Evolutionary conservation across 306 rosid genomes (phyloP).

Genomic region (Medicago truncatula): MtrunA17r5.0-ANR NC_053045.1:60241001-60241500

Average conservation of each 20-base stretch:
- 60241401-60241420: slow-evolving; percentile 49
- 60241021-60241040: slow-evolving; percentile 18
- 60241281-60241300: slow-evolving; percentile 16
- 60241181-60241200: slow-evolving; percentile 71
- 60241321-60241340: slow-evolving; percentile 61
- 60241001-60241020: neutral
- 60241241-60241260: slow-evolving; percentile 59
- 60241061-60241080: slow-evolving; percentile 45
- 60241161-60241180: slow-evolving; percentile 52
- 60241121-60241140: slow-evolving; percentile 53
- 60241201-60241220: slow-evolving; percentile 59
- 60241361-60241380: slow-evolving; percentile 43
- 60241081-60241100: slow-evolving; percentile 39
- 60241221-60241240: slow-evolving; percentile 73
- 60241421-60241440: slow-evolving; percentile 36
- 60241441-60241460: slow-evolving; percentile 7
- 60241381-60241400: slow-evolving; percentile 56
- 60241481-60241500: slow-evolving; percentile 17
- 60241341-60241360: slow-evolving; percentile 54
- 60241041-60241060: slow-evolving; percentile 32
- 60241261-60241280: slow-evolving; percentile 48
- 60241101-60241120: slow-evolving; percentile 36
- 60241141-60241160: slow-evolving; percentile 70
- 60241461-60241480: slow-evolving; percentile 26
- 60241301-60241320: slow-evolving; percentile 48